A percentile compares a stretch with the other conserved stretches of the same genome.
Conservation (phyloP, 2,329 filamentous ascomycete genomes). For the Colletotrichum siamense region DNA sequence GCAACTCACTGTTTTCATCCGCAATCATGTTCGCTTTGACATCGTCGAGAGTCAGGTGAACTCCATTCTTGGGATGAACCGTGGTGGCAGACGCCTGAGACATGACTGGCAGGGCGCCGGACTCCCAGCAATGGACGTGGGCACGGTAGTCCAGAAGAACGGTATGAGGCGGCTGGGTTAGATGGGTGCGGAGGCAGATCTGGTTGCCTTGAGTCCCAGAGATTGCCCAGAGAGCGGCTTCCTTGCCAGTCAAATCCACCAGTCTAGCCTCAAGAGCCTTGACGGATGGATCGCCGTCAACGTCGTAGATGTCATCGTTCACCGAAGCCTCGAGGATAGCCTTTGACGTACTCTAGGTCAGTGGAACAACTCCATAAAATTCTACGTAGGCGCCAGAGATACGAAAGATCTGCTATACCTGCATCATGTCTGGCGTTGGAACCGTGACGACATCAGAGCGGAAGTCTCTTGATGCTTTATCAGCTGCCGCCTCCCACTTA, state of each 20-base stretch:
- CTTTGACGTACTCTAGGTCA: not conserved
- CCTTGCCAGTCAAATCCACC: not conserved
- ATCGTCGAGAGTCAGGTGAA: not conserved
- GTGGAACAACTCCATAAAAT: fast-evolving
- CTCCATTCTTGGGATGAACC: not conserved
- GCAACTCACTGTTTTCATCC: not conserved
- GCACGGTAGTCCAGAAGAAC: not conserved
- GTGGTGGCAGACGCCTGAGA: not conserved
- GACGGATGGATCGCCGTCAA: not conserved
- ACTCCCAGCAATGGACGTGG: not conserved
- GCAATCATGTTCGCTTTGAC: not conserved
- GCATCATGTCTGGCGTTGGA: not conserved
- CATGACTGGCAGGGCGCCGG: not conserved
- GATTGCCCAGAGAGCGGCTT: not conserved
- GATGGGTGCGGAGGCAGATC: not conserved
- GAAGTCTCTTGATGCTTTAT: not conserved
- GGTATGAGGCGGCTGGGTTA: not conserved
- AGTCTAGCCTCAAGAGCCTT: not conserved
- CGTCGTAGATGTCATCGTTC: not conserved
- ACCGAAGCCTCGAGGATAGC: not conserved
- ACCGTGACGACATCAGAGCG: not conserved
- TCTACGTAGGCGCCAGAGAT: fast-evolving
- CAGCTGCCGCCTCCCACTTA: not conserved
- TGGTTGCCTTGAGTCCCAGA: not conserved
- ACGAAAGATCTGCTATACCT: not conserved